Evolutionary conservation across 2,329 filamentous ascomycete species (phyloP), one percentile per base, ranked within the genome.

Genomic region (Botrytis squamosa): DNA sequence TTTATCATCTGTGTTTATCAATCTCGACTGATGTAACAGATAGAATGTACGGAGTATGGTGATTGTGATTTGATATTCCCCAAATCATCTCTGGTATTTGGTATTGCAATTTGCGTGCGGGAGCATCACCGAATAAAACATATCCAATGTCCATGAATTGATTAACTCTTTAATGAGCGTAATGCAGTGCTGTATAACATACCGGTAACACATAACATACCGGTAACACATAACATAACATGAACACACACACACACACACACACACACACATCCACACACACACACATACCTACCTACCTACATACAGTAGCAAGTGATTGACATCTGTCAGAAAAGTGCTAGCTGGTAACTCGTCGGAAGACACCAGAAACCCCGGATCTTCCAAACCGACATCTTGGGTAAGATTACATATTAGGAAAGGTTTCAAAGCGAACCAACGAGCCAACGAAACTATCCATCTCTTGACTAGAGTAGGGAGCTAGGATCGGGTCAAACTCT

Each of bases 381-480:
- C 64, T 52, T 67, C 46, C 64, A 38, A 67, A 52, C 44, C 64
- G 33, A 22, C 42, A 65, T 67, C 33, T 67, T 67, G 64, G 64
- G 64, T 52, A n/a, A n/a, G n/a, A n/a, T n/a, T n/a, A 40, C 44
- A 2, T 38, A 57, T 25, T 3, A 16, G 29, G 59, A 62, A 38
- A 38, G 20, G 10, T 14, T 38, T 36, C 59, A 40, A 16, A 14
- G 33, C 59, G 33, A 60, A 16, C 59, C 59, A 38, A 20, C 59
- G 33, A 60, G 8, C 59, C 59, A 38, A 60, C 33, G 18, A 60
- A 38, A 36, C 33, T 25, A 25, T 62, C 33, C 52, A 55, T 22
- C 18, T 29, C 3, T 44, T 20, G 62, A 64, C 62, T 3, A 33
- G 55, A 29, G 29, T 3, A 33, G 55, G 55, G 29, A 22, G 18